Evolutionary conservation across 495 filamentous ascomycete species (phyloP).

Genomic region (Penicillium chermesinum): DNA sequence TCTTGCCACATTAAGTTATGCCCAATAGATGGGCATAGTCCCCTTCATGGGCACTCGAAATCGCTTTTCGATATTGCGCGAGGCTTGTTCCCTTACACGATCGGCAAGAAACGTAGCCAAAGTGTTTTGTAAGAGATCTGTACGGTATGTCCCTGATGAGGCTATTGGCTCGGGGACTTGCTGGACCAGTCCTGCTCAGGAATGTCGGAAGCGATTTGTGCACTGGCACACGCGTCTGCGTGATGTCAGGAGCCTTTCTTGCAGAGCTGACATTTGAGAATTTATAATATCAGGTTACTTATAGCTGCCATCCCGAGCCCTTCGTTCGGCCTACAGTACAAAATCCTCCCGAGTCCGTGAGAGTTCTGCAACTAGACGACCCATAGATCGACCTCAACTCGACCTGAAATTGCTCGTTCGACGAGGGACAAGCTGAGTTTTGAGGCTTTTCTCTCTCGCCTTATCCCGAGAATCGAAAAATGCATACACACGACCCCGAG

Average conservation of each 20-base stretch:
- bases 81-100: neutral
- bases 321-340: neutral
- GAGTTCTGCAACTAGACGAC: neutral
- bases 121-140: neutral
- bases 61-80: neutral
- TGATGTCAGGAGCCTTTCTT: constrained; percentile 7
- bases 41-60: constrained; percentile 8
- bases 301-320: neutral
- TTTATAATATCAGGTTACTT: constrained; percentile 20
- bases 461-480: constrained; percentile 1
- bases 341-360: neutral
- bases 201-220: neutral
- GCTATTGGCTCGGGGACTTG: neutral
- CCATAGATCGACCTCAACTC: neutral
- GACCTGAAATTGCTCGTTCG: neutral
- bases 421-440: no score
- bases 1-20: neutral
- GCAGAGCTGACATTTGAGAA: constrained; percentile 4
- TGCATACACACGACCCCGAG: constrained; percentile 20
- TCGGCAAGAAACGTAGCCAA: neutral
- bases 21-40: neutral
- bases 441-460: neutral
- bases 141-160: constrained; percentile 1
- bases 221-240: constrained; percentile 1
- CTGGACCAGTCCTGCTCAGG: neutral